Base-by-base conservation (phyloP, 805 yeast genomes). In the Saccharomycopsis babjevae region DNA sequence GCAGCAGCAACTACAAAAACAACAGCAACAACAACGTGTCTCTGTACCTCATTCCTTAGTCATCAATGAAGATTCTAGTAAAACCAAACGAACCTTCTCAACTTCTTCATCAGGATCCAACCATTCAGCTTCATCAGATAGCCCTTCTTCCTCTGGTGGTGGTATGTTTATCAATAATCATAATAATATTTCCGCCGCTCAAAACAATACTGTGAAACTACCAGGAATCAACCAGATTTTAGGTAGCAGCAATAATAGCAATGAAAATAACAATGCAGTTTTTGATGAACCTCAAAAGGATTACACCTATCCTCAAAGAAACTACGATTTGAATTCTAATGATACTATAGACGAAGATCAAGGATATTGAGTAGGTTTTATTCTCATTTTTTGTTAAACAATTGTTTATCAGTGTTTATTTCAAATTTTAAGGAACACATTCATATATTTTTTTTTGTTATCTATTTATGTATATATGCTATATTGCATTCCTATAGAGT, bases 281-380 rank as follows among this genome's bases (percentile, higher is more conserved):
- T 11, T 22, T 22, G 52, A 46, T 46, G 52, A 46, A 22, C 30
- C 28, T 25, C 32, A 22, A 6, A 46, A 22, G 16, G 32, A 46
- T 46, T 46, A 46, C 13, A 16, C 32, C 4, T 50, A 50, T n/a
- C n/a, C 1, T 4, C 32, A 22, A 13, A 57, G 56, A 28, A 40
- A 57, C 15, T 10, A 16, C n/a, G 54, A 58, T 25, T 42, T 59
- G 40, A 59, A 62, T 30, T 57, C 61, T 16, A 62, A 59, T 34
- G 64, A 62, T 50, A 62, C 64, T 1, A 62, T 62, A 22, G 64
- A 62, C 39, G 64, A 61, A 32, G 62, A 61, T 16, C 57, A 36
- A 34, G 59, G 61, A 18, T 61, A 55, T 34, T 61, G 40, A 28
- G 28, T 5, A 20, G 11, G 11, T 1, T 18, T 46, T 18, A 20